Evolutionary conservation across 2,329 filamentous ascomycete species (phyloP), one percentile per base, ranked within the genome.

Genomic region (Aspergillus luchuensis): DNA sequence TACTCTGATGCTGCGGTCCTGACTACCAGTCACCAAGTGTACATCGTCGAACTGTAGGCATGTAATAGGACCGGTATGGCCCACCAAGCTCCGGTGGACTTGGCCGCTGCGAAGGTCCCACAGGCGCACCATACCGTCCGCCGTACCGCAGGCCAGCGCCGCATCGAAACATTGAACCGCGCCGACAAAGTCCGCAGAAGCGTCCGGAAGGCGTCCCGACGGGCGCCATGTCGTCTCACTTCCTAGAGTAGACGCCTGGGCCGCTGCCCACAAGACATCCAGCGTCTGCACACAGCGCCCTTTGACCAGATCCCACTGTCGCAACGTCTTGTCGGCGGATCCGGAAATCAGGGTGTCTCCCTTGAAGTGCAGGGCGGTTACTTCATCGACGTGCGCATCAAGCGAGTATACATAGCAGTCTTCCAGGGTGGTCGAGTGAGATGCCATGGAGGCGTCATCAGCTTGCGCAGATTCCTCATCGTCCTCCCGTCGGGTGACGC

Each of bases 21-120:
- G 78, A 78, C 92, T 97, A 59, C 92, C 94, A 19, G 95, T 99
- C 52, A 99, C 92, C 59, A 99, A 80, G 78, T 97, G 93, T 36
- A 96, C 87, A 72, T 98, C 93, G 74, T 99, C 95, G 74, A 99
- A 99, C 73, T 98, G 95, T 67, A 99, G 80, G 71, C 91, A 92
- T 4, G 95, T 97, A 58, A 99, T 92, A 0, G 95, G 91, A 0
- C 92, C 94, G 0, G 95, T 99, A 72, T 99, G 95, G 2, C 95
- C 95, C 8, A 99, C 93, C 5, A 99, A 82, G 76, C 92, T 97
- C 59, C 95, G 86, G 77, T 97, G 93, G n/a, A 99, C 95, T 78
- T 97, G 94, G 2, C 95, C 95, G 74, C 92, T 97, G 66, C 95
- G 86, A 69, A 99, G 80, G 87, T 99, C 95, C 95, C 95, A 99